Conservation (phyloP, 352 stramenopile genomes). For the Pythium phragmiticola region DNA sequence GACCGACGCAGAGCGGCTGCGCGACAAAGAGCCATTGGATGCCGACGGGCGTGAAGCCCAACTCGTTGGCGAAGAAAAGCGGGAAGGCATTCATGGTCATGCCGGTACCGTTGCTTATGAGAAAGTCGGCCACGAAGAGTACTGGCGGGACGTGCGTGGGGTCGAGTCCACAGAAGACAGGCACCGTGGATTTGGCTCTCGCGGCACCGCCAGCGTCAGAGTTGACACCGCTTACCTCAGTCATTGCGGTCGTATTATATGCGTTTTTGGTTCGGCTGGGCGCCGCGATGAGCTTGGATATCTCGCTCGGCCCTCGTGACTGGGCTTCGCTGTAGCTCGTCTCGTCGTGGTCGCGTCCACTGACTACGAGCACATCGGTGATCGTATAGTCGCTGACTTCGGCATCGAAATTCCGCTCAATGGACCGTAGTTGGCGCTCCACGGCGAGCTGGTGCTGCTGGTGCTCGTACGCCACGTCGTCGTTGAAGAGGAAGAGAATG, state of each 20-base stretch:
- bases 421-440: constrained; percentile 63
- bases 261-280: constrained; percentile 7
- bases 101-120: constrained; percentile 63
- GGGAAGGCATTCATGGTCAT: constrained; percentile 62
- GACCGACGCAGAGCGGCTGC: constrained; percentile 45
- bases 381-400: constrained; percentile 42
- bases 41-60: constrained; percentile 45
- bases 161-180: constrained; percentile 30
- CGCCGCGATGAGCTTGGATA: constrained; percentile 16
- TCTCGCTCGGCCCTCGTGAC: constrained; percentile 21
- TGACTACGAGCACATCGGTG: constrained; percentile 10
- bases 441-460: constrained; percentile 47
- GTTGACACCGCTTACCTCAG: constrained; percentile 4
- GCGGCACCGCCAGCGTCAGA: background rate
- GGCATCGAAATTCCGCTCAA: constrained; percentile 60
- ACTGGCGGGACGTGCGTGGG: constrained; percentile 54
- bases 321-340: constrained; percentile 16
- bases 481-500: constrained; percentile 74
- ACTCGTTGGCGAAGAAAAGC: constrained; percentile 66
- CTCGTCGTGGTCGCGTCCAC: constrained; percentile 3
- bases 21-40: constrained; percentile 57
- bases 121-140: constrained; percentile 65
- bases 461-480: constrained; percentile 76
- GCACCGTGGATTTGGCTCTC: background rate
- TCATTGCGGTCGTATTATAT: constrained; percentile 15